phyloP scores from a whole-genome alignment of 2,329 filamentous ascomycete species.

The Lasiodiplodia gonubiensis region DNA sequence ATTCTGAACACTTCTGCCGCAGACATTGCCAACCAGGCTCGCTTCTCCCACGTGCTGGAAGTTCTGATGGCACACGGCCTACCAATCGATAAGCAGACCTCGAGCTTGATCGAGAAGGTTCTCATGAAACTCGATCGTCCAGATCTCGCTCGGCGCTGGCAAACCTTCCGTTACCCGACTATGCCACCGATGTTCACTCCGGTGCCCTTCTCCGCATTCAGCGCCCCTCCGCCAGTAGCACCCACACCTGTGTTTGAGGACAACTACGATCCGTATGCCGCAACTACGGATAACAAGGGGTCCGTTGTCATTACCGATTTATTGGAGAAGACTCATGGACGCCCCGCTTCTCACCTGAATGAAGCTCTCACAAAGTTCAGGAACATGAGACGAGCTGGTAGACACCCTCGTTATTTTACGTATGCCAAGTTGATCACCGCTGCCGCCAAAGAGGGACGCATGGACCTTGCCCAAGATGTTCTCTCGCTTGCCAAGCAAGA shows the following conservation, averaged over 20 bases:
- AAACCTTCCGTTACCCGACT: conserved; percentile 60
- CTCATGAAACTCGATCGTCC: conserved; percentile 59
- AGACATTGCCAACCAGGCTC: conserved; percentile 63
- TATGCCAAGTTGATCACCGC: conserved; percentile 94
- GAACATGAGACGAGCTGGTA: conserved; percentile 90
- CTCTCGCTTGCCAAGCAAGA: conserved; percentile 88
- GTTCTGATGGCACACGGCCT: conserved; percentile 59
- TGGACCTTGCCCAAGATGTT: conserved; percentile 83
- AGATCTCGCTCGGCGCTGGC: conserved; percentile 62
- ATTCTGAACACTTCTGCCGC: conserved; percentile 53
- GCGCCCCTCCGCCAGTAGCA: conserved; percentile 57
- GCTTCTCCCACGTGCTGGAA: conserved; percentile 67
- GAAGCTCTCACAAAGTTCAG: conserved; percentile 84
- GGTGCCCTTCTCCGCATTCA: conserved; percentile 43
- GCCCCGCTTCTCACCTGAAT: conserved; percentile 73
- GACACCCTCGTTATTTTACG: conserved; percentile 93
- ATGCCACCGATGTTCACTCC: conserved; percentile 43
- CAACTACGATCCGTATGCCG: conserved; percentile 86
- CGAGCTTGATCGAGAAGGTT: conserved; percentile 63
- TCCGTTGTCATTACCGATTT: conserved; percentile 90
- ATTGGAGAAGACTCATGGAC: conserved; percentile 78
- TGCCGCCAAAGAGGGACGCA: conserved; percentile 82
- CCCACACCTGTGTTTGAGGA: conserved; percentile 73
- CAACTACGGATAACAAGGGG: conserved; percentile 90
- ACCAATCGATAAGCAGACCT: conserved; percentile 62